These are phyloP conservation scores for Dothideomycetes sp. DNA, from an alignment of 2,329 filamentous ascomycete genomes.

Conservation along the genomic window DNA sequence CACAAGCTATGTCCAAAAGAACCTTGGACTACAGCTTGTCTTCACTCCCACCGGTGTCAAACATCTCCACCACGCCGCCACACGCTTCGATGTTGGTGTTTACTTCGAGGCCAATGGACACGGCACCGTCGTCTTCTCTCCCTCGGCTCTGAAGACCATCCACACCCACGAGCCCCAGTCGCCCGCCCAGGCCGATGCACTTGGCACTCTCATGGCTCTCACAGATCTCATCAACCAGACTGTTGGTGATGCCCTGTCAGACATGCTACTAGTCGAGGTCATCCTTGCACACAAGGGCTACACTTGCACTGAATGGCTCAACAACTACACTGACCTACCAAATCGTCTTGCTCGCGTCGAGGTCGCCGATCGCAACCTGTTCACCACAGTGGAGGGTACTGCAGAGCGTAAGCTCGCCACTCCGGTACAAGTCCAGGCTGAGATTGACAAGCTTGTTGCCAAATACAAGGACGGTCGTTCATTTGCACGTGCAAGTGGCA, in stretches of 20 bases:
- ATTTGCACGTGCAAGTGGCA: constrained; percentile 87
- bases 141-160: constrained; percentile 70
- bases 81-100: constrained; percentile 87
- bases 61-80: constrained; percentile 92
- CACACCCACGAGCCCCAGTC: constrained; percentile 72
- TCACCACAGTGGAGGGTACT: constrained; percentile 66
- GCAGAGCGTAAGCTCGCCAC: constrained; percentile 80
- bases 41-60: constrained; percentile 96
- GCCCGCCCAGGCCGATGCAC: constrained; percentile 79
- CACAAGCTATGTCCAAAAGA: constrained; percentile 82
- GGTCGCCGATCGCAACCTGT: constrained; percentile 76
- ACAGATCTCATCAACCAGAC: constrained; percentile 96
- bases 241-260: constrained; percentile 88
- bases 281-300: constrained; percentile 93
- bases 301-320: constrained; percentile 81
- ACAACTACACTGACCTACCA: constrained; percentile 85
- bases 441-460: constrained; percentile 77
- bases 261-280: constrained; percentile 91
- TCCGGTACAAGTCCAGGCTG: constrained; percentile 66
- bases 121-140: constrained; percentile 89
- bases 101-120: constrained; percentile 99
- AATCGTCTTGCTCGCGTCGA: constrained; percentile 92
- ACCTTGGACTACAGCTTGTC: constrained; percentile 77
- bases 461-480: constrained; percentile 85
- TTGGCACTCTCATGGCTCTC: constrained; percentile 73